Conservation (phyloP, 331 rosid genomes). For the Malus hybrid region DNA sequence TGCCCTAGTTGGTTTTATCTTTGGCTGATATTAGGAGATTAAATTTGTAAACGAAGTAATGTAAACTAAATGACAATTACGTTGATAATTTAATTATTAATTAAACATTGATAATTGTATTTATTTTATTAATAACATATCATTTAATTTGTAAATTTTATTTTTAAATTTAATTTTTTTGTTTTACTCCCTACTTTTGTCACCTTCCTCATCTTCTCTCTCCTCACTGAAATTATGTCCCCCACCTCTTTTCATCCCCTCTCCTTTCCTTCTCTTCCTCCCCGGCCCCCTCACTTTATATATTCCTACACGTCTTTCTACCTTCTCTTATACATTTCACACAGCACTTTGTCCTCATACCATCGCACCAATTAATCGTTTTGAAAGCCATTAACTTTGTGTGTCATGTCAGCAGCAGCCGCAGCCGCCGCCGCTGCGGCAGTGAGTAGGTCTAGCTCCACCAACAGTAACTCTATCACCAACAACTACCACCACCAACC, state of each 20-base stretch:
- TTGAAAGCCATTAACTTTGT: neutral
- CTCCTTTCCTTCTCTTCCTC: neutral
- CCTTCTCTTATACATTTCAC: neutral
- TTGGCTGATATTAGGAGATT: rapidly evolving
- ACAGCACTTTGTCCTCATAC: neutral
- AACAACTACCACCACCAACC: slow-evolving; percentile 1
- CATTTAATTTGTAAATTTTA: too few relatives aligned
- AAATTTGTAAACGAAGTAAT: rapidly evolving
- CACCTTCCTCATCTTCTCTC: neutral
- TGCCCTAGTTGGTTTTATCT: too few relatives aligned
- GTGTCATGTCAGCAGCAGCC: slow-evolving; percentile 36
- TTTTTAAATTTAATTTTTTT: too few relatives aligned
- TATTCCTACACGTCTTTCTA: neutral
- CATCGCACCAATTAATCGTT: neutral
- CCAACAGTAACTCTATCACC: slow-evolving; percentile 4
- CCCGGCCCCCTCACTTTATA: slow-evolving; percentile 7
- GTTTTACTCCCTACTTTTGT: slow-evolving; percentile 7
- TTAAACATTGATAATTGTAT: too few relatives aligned
- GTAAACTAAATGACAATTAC: too few relatives aligned
- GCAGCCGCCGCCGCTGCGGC: slow-evolving; percentile 28
- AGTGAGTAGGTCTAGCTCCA: neutral
- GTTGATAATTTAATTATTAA: too few relatives aligned
- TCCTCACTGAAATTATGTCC: neutral
- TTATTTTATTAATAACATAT: too few relatives aligned
- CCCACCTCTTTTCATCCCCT: neutral